These are phyloP conservation scores for Podospora conica DNA, from an alignment of 495 filamentous ascomycete genomes.

Conservation along the genomic window DNA sequence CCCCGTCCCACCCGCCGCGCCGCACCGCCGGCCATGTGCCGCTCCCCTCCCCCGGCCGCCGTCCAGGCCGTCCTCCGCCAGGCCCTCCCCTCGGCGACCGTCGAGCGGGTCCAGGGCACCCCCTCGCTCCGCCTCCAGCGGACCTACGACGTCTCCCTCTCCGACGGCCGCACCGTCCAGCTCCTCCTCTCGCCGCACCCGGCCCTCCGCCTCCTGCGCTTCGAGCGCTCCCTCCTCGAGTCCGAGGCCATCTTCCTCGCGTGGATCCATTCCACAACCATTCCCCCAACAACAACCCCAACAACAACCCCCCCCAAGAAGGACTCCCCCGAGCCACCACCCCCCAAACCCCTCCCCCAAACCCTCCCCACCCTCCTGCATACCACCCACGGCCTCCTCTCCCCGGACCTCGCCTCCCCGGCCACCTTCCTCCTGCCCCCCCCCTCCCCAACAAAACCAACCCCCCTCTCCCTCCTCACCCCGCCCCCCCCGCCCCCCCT, in stretches of 20 bases:
- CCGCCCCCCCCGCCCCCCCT: slow-evolving; percentile 13
- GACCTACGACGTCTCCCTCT: slow-evolving; percentile 30
- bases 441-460: slow-evolving; percentile 13
- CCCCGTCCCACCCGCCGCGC: neutral
- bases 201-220: slow-evolving; percentile 34
- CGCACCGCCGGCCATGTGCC: slow-evolving; percentile 28
- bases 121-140: slow-evolving; percentile 29
- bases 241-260: slow-evolving; percentile 30
- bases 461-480: slow-evolving; percentile 24
- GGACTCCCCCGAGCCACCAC: neutral
- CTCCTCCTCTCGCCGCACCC: slow-evolving; percentile 33
- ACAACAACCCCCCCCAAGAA: neutral
- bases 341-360: slow-evolving; percentile 6
- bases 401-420: slow-evolving; percentile 16
- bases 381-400: slow-evolving; percentile 14
- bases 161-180: slow-evolving; percentile 27
- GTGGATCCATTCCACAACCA: slow-evolving; percentile 19
- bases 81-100: slow-evolving; percentile 18
- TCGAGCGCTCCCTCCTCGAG: slow-evolving; percentile 30
- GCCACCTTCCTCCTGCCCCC: slow-evolving; percentile 30
- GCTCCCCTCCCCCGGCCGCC: slow-evolving; percentile 26
- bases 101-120: slow-evolving; percentile 25
- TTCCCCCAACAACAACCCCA: neutral
- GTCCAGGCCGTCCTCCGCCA: slow-evolving; percentile 30
- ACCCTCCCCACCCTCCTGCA: slow-evolving; percentile 32